These are phyloP conservation scores for Boletus mariae DNA, from an alignment of 1,284 basidiomycete genomes.

Conservation along the genomic window DNA sequence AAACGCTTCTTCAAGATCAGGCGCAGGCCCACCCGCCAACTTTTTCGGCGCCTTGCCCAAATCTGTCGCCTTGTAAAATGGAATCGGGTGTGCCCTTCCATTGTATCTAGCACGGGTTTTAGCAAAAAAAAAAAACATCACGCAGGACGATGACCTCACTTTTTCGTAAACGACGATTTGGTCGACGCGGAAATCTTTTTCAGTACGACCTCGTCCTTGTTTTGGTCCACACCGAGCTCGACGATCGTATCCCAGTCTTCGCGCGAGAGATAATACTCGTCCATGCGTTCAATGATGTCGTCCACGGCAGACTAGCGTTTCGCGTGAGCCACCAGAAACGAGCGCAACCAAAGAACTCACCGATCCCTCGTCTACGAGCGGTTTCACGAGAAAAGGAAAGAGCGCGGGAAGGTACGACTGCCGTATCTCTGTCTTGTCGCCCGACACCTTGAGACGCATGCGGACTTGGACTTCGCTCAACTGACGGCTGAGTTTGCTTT, in stretches of 20 bases:
- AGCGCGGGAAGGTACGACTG: conserved; percentile 88
- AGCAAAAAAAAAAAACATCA: not conserved
- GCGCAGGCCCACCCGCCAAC: conserved; percentile 65
- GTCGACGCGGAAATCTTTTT: conserved; percentile 83
- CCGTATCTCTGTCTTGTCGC: conserved; percentile 84
- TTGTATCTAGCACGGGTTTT: conserved; percentile 64
- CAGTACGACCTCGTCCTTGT: conserved; percentile 68
- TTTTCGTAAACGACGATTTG: conserved; percentile 84
- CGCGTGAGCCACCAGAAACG: not conserved
- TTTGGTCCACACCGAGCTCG: conserved; percentile 85
- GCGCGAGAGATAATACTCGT: conserved; percentile 89
- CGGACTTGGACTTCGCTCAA: conserved; percentile 90
- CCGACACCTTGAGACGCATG: conserved; percentile 92
- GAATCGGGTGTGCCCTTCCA: conserved; percentile 79
- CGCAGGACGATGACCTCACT: conserved; percentile 42
- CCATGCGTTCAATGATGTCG: conserved; percentile 85
- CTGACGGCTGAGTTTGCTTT: conserved; percentile 76
- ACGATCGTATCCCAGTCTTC: conserved; percentile 97
- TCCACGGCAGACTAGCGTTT: conserved; percentile 68
- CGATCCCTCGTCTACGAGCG: conserved; percentile 68
- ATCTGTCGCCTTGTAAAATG: conserved; percentile 84
- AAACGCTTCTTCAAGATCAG: conserved; percentile 88
- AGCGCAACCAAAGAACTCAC: conserved; percentile 39
- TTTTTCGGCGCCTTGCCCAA: conserved; percentile 78
- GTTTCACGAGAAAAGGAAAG: conserved; percentile 75